These are phyloP conservation scores for Fusarium subtropicale DNA, from an alignment of 2,329 filamentous ascomycete species.

Conservation along the genomic window DNA sequence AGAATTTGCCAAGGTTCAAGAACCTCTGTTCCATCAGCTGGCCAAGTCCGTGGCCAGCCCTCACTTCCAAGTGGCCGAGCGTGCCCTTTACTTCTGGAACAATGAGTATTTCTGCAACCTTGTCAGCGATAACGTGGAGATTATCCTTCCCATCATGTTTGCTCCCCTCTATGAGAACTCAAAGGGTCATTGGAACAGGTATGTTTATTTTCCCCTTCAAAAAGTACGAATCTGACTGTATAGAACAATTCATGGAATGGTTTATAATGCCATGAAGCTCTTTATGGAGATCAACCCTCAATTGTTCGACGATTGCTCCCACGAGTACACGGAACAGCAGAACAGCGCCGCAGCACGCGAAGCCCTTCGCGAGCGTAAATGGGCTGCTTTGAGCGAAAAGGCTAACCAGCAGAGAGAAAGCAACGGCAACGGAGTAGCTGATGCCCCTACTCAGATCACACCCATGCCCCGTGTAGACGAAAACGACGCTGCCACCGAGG, in stretches of 20 bases:
- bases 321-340: conserved; percentile 97
- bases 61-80: conserved; percentile 98
- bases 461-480: conserved; percentile 73
- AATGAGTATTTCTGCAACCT: conserved; percentile 99
- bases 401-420: conserved; percentile 74
- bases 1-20: conserved; percentile 98
- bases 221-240: conserved; percentile 10
- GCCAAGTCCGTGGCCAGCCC: conserved; percentile 98
- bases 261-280: conserved; percentile 99
- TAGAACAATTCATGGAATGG: conserved; percentile 99
- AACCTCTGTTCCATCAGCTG: conserved; percentile 95
- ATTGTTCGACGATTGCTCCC: conserved; percentile 97
- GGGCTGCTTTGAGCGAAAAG: conserved; percentile 86
- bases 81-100: conserved; percentile 99
- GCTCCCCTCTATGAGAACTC: conserved; percentile 98
- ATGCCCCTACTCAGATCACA: conserved; percentile 54
- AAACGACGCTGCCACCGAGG: conserved; percentile 80
- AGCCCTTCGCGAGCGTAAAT: conserved; percentile 83
- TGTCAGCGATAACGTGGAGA: conserved; percentile 98
- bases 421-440: conserved; percentile 47
- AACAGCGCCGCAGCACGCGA: conserved; percentile 90
- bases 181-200: conserved; percentile 99
- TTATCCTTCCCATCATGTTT: conserved; percentile 99
- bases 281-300: conserved; percentile 99
- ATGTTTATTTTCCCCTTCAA: conserved; percentile 47